Evolutionary conservation across 2,329 filamentous ascomycete genomes (phyloP).

Genomic region (Shiraia sp.): DNA sequence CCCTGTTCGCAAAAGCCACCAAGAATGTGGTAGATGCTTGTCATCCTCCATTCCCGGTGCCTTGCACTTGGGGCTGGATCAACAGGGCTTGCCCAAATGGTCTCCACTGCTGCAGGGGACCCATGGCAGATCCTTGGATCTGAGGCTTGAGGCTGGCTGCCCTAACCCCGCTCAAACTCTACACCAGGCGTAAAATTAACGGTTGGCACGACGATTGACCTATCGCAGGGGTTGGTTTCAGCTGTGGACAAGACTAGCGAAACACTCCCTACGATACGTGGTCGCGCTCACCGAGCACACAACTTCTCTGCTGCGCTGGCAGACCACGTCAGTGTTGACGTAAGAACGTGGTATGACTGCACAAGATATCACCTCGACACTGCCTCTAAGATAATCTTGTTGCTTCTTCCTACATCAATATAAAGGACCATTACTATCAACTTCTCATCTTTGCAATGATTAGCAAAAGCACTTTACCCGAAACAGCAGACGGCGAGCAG

Average conservation of each 20-base stretch:
- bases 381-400: too few species aligned
- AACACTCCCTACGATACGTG: slow-evolving; percentile 8
- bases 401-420: too few species aligned
- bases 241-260: background rate
- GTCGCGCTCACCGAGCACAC: slow-evolving; percentile 14
- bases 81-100: slow-evolving; percentile 20
- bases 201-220: slow-evolving; percentile 3
- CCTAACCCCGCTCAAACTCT: slow-evolving; percentile 11
- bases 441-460: too few species aligned
- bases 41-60: slow-evolving; percentile 19
- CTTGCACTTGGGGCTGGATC: slow-evolving; percentile 17
- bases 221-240: slow-evolving; percentile 7
- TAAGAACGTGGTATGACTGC: too few species aligned
- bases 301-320: slow-evolving; percentile 6
- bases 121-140: slow-evolving; percentile 20
- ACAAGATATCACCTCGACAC: too few species aligned
- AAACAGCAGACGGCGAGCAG: background rate
- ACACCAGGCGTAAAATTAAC: slow-evolving; percentile 7
- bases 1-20: slow-evolving; percentile 21
- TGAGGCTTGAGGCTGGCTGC: slow-evolving; percentile 20
- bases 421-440: too few species aligned
- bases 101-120: slow-evolving; percentile 19
- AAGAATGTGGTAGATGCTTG: slow-evolving; percentile 26
- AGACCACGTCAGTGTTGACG: slow-evolving; percentile 9
- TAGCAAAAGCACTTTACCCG: too few species aligned